Evolutionary conservation across 2,329 filamentous ascomycete genomes (phyloP).

Genomic region (Microcyclosporella mali): DNA sequence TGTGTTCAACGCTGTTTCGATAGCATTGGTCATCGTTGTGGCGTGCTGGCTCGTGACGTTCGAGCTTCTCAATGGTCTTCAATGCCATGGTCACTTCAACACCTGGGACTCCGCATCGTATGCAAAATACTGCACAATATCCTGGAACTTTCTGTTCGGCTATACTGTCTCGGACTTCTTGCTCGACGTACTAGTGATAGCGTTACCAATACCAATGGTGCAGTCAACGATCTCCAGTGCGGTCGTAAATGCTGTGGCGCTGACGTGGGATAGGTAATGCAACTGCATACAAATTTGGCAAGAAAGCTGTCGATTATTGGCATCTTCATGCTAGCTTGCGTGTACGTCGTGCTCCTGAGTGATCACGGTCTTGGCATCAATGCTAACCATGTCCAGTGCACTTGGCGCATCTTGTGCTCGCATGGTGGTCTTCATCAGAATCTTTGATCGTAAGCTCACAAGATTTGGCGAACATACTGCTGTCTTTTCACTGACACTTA

Average conservation of each 20-base stretch:
- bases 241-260: neutral
- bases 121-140: conserved; percentile 1
- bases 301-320: neutral
- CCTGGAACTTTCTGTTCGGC: neutral
- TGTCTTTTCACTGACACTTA: neutral
- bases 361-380: neutral
- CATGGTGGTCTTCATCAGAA: neutral
- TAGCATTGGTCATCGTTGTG: neutral
- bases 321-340: conserved; percentile 2
- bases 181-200: neutral
- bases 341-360: neutral
- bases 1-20: neutral
- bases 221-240: neutral
- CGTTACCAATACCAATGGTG: conserved; percentile 1
- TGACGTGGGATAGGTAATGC: neutral
- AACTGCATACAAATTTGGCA: neutral
- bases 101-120: neutral
- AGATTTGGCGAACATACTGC: neutral
- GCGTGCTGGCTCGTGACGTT: conserved; percentile 1
- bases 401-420: neutral
- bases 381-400: neutral
- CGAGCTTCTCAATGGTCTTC: neutral
- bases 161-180: conserved; percentile 1
- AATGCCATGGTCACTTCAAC: conserved; percentile 1
- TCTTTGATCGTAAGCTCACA: neutral